Evolutionary conservation across 352 stramenopile genomes (phyloP).

Genomic region (Globisporangium recalcitrans): DNA sequence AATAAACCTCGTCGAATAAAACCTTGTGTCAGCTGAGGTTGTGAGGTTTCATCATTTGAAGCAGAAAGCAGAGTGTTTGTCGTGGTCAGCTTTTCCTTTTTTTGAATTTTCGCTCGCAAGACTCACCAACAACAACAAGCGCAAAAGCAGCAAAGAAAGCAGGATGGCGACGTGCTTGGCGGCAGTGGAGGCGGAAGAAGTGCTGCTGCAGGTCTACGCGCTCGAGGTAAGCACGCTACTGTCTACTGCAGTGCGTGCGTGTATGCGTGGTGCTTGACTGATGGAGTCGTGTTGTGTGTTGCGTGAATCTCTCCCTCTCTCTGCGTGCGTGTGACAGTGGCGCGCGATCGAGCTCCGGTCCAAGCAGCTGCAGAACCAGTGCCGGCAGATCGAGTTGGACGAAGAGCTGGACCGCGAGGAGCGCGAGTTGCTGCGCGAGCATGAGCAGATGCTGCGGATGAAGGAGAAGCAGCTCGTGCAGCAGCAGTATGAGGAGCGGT

Average conservation of each 20-base stretch:
- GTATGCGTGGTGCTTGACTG: neutral
- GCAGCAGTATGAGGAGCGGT: constrained; percentile 16
- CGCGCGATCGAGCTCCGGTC: constrained; percentile 49
- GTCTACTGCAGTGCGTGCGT: neutral
- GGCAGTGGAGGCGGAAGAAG: constrained; percentile 34
- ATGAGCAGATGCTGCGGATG: constrained; percentile 25
- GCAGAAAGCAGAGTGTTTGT: too few relatives aligned
- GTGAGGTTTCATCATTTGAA: too few relatives aligned
- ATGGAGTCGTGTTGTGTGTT: neutral
- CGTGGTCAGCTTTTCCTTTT: neutral
- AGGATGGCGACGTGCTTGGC: constrained; percentile 24
- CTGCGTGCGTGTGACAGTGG: constrained; percentile 31
- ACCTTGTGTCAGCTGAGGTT: too few relatives aligned
- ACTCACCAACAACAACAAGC: constrained; percentile 2
- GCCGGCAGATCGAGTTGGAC: constrained; percentile 40
- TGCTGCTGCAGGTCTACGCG: constrained; percentile 54
- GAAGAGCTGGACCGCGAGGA: constrained; percentile 56
- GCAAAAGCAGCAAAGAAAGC: neutral
- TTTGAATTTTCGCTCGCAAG: neutral
- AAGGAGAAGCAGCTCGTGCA: constrained; percentile 19
- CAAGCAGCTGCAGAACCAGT: constrained; percentile 54
- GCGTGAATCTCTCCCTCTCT: neutral
- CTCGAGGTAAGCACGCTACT: constrained; percentile 33
- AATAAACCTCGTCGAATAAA: too few relatives aligned
- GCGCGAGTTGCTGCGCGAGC: constrained; percentile 31